These are phyloP conservation scores for Trichosanthes cucumerina DNA, from an alignment of 306 rosid species.

Conservation along the genomic window DNA sequence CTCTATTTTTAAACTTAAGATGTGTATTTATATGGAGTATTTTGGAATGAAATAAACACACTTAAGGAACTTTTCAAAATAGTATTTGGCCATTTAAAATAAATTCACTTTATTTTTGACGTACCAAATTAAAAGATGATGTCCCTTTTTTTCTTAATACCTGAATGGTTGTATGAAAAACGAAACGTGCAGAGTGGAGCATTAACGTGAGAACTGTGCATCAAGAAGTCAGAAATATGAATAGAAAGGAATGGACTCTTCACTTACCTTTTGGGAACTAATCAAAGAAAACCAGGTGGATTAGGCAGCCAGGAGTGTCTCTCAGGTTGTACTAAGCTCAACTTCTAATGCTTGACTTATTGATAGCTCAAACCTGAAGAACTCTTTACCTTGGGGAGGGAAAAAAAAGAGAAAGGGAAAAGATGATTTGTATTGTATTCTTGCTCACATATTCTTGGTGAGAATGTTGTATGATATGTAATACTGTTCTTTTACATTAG, in stretches of 20 bases:
- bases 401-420: neutral
- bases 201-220: neutral
- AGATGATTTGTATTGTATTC: neutral
- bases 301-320: neutral
- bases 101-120: neutral
- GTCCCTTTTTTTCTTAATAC: neutral
- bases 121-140: neutral
- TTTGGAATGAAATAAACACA: no score
- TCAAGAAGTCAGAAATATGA: neutral
- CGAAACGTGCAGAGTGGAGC: neutral
- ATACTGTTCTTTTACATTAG: neutral
- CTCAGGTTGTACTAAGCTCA: neutral
- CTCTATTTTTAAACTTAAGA: no score
- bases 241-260: neutral
- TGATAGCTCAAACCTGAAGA: neutral
- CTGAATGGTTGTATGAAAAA: neutral
- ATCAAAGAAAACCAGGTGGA: neutral
- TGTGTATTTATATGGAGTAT: no score
- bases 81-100: no score
- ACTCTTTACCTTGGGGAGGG: neutral
- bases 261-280: neutral
- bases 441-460: neutral
- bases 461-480: slow-evolving; percentile 5
- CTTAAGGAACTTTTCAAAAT: no score
- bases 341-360: neutral